phyloP scores from a whole-genome alignment of 176 grass and related monocot genomes.

The Melocanna baccifera region DNA sequence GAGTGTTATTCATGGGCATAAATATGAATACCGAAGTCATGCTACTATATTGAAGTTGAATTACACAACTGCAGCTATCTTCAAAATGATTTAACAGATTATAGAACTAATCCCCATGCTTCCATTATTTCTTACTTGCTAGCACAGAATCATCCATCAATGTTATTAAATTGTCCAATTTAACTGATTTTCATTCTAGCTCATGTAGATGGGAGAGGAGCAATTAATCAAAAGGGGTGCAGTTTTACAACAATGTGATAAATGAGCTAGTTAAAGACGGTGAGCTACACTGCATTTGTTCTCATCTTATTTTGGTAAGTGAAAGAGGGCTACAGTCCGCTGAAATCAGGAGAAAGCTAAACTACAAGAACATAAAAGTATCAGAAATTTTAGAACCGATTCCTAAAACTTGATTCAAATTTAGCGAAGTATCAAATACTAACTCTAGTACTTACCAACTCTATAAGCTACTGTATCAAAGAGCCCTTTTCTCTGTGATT shows the following conservation, averaged over 20 bases:
- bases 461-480: too few species aligned
- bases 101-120: not conserved
- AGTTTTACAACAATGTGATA: slow-evolving; percentile 62
- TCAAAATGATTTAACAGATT: not conserved
- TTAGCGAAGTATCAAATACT: too few species aligned
- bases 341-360: too few species aligned
- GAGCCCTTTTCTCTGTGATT: too few species aligned
- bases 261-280: slow-evolving; percentile 48
- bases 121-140: too few species aligned
- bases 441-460: too few species aligned
- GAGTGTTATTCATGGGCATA: not conserved
- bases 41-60: slow-evolving; percentile 6
- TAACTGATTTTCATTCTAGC: not conserved
- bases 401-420: too few species aligned
- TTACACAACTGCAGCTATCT: slow-evolving; percentile 6
- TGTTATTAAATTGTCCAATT: not conserved
- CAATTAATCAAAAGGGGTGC: slow-evolving; percentile 52
- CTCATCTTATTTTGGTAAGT: not conserved
- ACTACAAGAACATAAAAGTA: too few species aligned
- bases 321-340: too few species aligned
- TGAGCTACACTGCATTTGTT: not conserved
- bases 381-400: too few species aligned
- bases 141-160: too few species aligned
- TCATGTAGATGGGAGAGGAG: slow-evolving; percentile 49
- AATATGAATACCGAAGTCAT: not conserved